These are phyloP conservation scores for Ambrosia trifida DNA, from an alignment of 129 eudicot genomes.

Conservation along the genomic window DNA sequence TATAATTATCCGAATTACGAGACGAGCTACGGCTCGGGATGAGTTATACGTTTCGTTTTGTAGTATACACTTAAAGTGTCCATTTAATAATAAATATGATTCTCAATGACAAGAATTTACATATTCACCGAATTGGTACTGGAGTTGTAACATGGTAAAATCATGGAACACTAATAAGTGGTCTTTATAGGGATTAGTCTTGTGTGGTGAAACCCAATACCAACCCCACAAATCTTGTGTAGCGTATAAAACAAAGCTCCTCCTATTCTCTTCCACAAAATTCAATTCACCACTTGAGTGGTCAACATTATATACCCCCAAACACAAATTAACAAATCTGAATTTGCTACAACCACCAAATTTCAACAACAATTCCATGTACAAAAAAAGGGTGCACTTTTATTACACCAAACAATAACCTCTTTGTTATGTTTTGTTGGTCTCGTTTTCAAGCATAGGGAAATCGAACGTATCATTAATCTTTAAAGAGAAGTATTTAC, in stretches of 20 bases:
- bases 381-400: neutral
- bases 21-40: too few species aligned
- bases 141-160: too few species aligned
- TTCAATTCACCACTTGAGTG: conserved; percentile 1
- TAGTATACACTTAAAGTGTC: too few species aligned
- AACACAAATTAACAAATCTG: neutral
- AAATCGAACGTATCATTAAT: neutral
- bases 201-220: conserved; percentile 1
- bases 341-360: neutral
- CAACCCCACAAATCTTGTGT: conserved; percentile 3
- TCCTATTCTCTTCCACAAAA: neutral
- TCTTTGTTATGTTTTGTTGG: too few species aligned
- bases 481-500: neutral
- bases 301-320: neutral
- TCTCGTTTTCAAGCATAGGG: neutral
- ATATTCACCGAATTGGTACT: too few species aligned
- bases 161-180: neutral
- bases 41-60: too few species aligned
- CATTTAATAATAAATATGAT: too few species aligned
- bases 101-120: too few species aligned
- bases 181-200: neutral
- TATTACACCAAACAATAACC: neutral
- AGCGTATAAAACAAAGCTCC: neutral
- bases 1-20: too few species aligned
- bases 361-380: neutral